Percentiles rank a stretch among this genome's conserved stretches.
phyloP scores from a whole-genome alignment of 2,329 filamentous ascomycete species.

The Aurifilum marmelostoma region DNA sequence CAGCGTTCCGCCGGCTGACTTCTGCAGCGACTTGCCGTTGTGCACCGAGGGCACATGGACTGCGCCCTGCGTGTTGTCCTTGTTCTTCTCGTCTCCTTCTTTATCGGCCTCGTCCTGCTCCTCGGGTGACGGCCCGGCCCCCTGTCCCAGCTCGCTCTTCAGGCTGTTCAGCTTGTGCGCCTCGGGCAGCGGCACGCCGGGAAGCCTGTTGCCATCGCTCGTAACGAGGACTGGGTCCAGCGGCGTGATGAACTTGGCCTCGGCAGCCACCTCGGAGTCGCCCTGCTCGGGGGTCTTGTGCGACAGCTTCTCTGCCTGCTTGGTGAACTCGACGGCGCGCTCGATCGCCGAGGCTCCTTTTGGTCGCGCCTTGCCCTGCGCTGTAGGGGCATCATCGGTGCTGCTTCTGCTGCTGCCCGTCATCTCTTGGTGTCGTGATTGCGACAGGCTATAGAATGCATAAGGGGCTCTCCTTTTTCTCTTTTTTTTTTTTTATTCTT shows the following conservation, averaged over 20 bases:
- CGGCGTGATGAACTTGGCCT: conserved; percentile 68
- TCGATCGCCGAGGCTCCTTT: conserved; percentile 32
- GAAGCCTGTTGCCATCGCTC: conserved; percentile 66
- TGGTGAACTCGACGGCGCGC: conserved; percentile 59
- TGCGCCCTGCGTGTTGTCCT: conserved; percentile 20
- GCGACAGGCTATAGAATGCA: neutral
- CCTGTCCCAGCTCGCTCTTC: conserved; percentile 50
- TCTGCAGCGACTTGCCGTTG: conserved; percentile 44
- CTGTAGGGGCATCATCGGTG: neutral
- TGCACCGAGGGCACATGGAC: conserved; percentile 30
- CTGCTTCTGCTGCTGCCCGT: neutral
- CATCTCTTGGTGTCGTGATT: conserved; percentile 14
- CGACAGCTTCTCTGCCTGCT: conserved; percentile 64
- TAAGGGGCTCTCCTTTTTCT: neutral
- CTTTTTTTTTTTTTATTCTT: no score
- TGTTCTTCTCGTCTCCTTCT: conserved; percentile 32
- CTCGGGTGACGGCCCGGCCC: conserved; percentile 35
- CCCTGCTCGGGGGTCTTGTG: conserved; percentile 40
- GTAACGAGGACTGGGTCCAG: conserved; percentile 74
- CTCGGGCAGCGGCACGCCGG: conserved; percentile 70
- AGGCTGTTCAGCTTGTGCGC: conserved; percentile 70
- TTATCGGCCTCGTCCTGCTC: conserved; percentile 32
- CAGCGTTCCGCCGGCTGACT: conserved; percentile 51
- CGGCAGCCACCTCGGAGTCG: conserved; percentile 55
- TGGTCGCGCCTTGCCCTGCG: conserved; percentile 3